Conservation (phyloP, 768 basidiomycete species). For the Rubroboletus satanas region DNA sequence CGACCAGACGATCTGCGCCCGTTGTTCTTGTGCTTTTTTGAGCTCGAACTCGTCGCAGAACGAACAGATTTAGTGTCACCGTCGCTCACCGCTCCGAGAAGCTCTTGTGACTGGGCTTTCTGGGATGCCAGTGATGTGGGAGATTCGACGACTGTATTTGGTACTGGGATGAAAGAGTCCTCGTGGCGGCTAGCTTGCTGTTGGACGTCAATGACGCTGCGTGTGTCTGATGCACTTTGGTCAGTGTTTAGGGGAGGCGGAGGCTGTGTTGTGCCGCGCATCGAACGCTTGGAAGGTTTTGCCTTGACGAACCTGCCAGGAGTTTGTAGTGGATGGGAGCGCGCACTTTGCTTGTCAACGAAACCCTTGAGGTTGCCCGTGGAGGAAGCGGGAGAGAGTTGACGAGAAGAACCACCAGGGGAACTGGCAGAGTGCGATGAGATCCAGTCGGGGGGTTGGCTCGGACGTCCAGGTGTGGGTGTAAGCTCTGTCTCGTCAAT, state of each 20-base stretch:
- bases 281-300: slow-evolving; percentile 24
- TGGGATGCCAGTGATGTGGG: slow-evolving; percentile 13
- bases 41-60: slow-evolving; percentile 23
- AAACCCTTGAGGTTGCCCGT: slow-evolving; percentile 29
- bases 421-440: slow-evolving; percentile 9
- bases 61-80: slow-evolving; percentile 25
- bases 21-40: slow-evolving; percentile 25
- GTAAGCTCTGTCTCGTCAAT: slow-evolving; percentile 29
- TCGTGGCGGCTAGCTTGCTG: slow-evolving; percentile 20
- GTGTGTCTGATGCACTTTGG: slow-evolving; percentile 9
- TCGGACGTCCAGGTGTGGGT: slow-evolving; percentile 20
- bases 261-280: slow-evolving; percentile 28
- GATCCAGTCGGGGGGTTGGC: slow-evolving; percentile 16
- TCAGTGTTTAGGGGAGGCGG: slow-evolving; percentile 26
- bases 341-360: slow-evolving; percentile 19
- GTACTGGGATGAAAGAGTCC: slow-evolving; percentile 4
- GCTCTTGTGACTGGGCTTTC: slow-evolving; percentile 19
- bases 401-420: slow-evolving; percentile 11
- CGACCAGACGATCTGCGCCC: slow-evolving; percentile 14
- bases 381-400: slow-evolving; percentile 31
- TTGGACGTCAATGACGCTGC: slow-evolving; percentile 8
- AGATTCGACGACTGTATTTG: slow-evolving; percentile 19
- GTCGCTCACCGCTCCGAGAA: slow-evolving; percentile 15
- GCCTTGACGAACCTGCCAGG: slow-evolving; percentile 6
- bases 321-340: background rate